Evolutionary conservation across 192 early-diverging fungal species (phyloP).

Genomic region (Borealophlyctis nickersoniae): DNA sequence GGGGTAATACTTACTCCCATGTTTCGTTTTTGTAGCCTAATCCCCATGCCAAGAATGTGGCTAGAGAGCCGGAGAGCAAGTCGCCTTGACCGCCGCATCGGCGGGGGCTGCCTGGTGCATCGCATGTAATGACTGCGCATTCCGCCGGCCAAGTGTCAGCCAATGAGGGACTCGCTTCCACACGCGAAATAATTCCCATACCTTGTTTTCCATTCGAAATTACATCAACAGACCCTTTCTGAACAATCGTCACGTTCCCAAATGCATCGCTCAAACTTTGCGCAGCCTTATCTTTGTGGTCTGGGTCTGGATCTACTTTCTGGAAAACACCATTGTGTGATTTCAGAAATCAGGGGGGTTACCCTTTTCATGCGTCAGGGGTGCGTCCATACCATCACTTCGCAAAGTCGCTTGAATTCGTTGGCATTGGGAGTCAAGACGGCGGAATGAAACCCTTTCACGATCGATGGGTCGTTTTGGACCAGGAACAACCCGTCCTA

Average conservation of each 20-base stretch:
- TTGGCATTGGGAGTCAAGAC: conserved; percentile 86
- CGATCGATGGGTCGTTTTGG: conserved; percentile 62
- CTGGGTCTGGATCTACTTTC: conserved; percentile 21
- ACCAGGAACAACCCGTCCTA: conserved; percentile 82
- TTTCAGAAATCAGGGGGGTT: background rate
- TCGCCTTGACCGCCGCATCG: conserved; percentile 97
- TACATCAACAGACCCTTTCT: conserved; percentile 73
- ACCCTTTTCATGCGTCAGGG: background rate
- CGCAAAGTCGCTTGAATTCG: conserved; percentile 79
- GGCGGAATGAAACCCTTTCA: conserved; percentile 68
- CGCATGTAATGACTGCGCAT: conserved; percentile 54
- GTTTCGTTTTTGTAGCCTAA: conserved; percentile 52
- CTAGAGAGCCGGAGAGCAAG: conserved; percentile 77
- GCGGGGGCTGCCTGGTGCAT: conserved; percentile 68
- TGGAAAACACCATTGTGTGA: background rate
- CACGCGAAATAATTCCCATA: conserved; percentile 33
- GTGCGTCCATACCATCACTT: conserved; percentile 37
- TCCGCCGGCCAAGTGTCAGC: background rate
- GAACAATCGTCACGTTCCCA: conserved; percentile 74
- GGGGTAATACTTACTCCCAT: conserved; percentile 48
- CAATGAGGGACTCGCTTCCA: conserved; percentile 9
- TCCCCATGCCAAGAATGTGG: conserved; percentile 86
- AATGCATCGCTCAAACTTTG: conserved; percentile 59
- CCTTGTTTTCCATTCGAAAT: conserved; percentile 71
- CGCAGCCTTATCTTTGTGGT: conserved; percentile 37